These are phyloP conservation scores for Fusarium decemcellulare DNA, from an alignment of 2,329 filamentous ascomycete species.

Conservation along the genomic window DNA sequence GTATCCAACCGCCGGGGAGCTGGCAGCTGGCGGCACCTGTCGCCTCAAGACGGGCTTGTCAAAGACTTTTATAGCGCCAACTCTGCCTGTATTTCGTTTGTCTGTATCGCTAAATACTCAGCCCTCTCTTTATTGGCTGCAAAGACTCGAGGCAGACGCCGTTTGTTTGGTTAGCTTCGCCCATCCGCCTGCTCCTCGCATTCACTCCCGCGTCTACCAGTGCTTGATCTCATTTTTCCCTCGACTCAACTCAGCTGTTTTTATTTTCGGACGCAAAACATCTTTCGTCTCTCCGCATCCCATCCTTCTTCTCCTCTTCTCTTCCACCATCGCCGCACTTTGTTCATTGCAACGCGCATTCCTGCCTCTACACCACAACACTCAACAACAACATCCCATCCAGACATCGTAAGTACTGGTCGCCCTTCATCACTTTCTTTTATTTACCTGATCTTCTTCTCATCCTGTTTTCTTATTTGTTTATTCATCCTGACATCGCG, in stretches of 20 bases:
- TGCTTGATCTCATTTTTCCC: neutral
- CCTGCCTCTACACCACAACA: conserved; percentile 7
- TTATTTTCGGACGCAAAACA: neutral
- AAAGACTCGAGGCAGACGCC: neutral
- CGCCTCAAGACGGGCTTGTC: neutral
- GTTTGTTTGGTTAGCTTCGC: conserved; percentile 17
- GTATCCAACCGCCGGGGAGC: neutral
- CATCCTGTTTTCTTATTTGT: neutral
- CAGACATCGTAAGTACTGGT: conserved; percentile 11
- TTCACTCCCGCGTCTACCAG: neutral
- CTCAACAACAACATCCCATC: conserved; percentile 2
- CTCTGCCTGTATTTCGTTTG: neutral
- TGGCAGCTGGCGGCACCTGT: conserved; percentile 22
- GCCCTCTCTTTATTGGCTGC: neutral
- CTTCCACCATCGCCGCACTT: conserved; percentile 6
- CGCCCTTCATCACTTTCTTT: no score
- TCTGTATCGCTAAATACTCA: neutral
- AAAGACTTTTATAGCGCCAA: neutral
- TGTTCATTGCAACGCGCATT: conserved; percentile 2
- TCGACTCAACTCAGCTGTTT: neutral
- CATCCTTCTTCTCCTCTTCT: neutral
- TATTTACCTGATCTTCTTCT: neutral
- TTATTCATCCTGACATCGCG: conserved; percentile 6
- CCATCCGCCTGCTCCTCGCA: conserved; percentile 15
- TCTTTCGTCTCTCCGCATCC: neutral